Evolutionary conservation across 164 flowering plant genomes (phyloP), one percentile per base, ranked within the genome.

Genomic region (Vitis labrusca): DNA sequence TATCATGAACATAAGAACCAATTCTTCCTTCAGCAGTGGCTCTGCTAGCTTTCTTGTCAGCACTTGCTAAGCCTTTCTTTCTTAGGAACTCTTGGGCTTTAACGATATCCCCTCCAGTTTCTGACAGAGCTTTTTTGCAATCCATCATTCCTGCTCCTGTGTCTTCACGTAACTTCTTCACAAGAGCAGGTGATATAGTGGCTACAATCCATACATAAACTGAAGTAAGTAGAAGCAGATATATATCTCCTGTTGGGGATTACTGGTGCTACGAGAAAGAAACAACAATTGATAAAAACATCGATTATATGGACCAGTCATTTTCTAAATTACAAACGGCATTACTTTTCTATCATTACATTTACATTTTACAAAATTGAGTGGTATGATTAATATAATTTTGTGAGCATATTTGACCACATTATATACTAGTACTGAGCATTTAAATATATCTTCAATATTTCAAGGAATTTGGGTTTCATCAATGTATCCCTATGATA

Each of bases 121-220:
- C 99, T 11, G 90, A 65, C 0, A 96, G 89, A 52, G 99, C 99
- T 32, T 85, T 93, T 76, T 93, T 96, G 83, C 99, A 96, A 64
- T 96, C 99, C 99, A 96, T 96, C 99, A 96, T 96, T 64, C 99
- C 99, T 60, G 97, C 98, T 67, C 99, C 99, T 60, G 99, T 88
- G 78, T 96, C 99, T 63, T 96, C 97, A 51, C 97, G 92, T 50
- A 96, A 85, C 72, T 90, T 92, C 86, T 96, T 96, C 61, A 96
- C 99, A 11, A 96, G 91, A 66, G 91, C 88, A 19, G 99, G 94
- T 66, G 98, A 86, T 74, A 95, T 85, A 49, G 79, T 63, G 37
- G 87, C 93, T 82, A 81, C 66, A 73, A 71, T 67, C 50, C 61
- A 66, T 23, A 50, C 44, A 59, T 12, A 66, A 66, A 30, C 19